Conservation (phyloP, 495 filamentous ascomycete species). For the Bacidia rubella region DNA sequence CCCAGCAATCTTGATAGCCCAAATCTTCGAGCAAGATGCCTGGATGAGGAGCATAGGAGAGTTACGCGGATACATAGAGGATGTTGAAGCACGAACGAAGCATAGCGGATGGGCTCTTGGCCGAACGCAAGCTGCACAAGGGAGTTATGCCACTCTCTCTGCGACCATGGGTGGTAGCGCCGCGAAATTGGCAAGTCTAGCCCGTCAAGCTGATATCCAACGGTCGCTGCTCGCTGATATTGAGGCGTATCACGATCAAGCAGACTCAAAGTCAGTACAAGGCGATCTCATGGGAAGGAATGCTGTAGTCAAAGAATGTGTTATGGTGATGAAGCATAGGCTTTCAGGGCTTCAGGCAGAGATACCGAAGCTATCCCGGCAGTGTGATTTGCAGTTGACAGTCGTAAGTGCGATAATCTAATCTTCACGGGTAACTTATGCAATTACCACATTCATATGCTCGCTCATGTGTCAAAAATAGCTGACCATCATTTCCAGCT, state of each 20-base stretch:
- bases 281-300: not conserved
- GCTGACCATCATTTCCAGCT: too few species aligned
- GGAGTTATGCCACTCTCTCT: not conserved
- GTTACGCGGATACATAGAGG: not conserved
- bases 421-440: not conserved
- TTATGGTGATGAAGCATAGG: not conserved
- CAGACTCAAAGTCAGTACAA: not conserved
- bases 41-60: not conserved
- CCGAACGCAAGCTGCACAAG: too few species aligned
- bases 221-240: not conserved
- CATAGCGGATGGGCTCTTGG: not conserved
- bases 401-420: not conserved
- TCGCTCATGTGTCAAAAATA: not conserved
- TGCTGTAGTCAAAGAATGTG: not conserved
- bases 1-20: not conserved
- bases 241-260: not conserved
- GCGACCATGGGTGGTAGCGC: not conserved
- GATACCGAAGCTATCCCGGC: not conserved
- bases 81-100: not conserved
- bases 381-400: not conserved
- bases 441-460: not conserved
- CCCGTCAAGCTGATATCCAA: not conserved
- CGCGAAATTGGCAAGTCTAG: not conserved
- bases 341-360: not conserved
- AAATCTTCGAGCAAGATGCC: not conserved